Evolutionary conservation across 768 basidiomycete genomes (phyloP).

Genomic region (Tylopilus subfusipes): DNA sequence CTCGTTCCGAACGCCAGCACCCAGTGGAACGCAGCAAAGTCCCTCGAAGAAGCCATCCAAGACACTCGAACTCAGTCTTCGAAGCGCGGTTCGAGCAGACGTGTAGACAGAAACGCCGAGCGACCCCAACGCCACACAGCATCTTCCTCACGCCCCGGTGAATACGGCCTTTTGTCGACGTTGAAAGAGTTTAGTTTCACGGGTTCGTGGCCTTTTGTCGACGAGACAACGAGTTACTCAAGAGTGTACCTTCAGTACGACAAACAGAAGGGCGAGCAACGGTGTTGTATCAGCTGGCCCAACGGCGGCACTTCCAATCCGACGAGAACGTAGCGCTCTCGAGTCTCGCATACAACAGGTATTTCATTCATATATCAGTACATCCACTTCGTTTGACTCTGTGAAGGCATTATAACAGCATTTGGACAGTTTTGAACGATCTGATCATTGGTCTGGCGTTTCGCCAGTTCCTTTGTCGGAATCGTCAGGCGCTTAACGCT

Average conservation of each 20-base stretch:
- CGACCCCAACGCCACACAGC: neutral
- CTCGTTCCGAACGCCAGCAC: neutral
- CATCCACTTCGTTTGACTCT: neutral
- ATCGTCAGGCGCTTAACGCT: constrained; percentile 46
- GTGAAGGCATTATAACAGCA: constrained; percentile 79
- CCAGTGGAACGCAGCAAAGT: constrained; percentile 45
- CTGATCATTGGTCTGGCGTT: constrained; percentile 77
- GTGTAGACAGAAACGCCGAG: constrained; percentile 1
- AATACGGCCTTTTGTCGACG: constrained; percentile 2
- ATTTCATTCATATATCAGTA: constrained; percentile 11
- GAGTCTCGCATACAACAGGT: constrained; percentile 70
- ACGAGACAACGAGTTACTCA: neutral
- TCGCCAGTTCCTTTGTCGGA: constrained; percentile 67
- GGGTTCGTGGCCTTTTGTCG: constrained; percentile 14
- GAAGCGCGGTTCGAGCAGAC: neutral
- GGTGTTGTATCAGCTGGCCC: constrained; percentile 41
- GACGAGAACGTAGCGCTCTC: constrained; percentile 35
- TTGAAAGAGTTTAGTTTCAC: constrained; percentile 24
- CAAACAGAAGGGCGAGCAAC: constrained; percentile 56
- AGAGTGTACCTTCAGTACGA: constrained; percentile 40
- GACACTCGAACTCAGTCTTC: neutral
- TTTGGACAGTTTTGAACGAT: constrained; percentile 92
- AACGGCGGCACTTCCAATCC: constrained; percentile 35
- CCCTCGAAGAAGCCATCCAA: constrained; percentile 31
- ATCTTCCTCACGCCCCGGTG: neutral